Conservation (phyloP, 805 yeast species). For the Ogataea kodamae region DNA sequence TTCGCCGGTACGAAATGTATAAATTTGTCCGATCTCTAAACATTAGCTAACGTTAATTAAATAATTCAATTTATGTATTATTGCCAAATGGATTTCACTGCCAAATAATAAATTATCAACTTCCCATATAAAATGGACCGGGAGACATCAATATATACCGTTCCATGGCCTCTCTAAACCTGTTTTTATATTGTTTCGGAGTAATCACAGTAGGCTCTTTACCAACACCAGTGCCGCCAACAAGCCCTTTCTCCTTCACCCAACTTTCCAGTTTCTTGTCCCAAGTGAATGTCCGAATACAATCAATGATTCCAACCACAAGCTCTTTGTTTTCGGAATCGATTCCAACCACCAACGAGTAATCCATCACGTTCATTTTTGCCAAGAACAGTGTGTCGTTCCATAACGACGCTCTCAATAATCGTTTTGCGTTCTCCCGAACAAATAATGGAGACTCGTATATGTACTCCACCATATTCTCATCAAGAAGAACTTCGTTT, state of each 20-base stretch:
- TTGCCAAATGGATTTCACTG: no score
- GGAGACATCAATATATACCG: slow-evolving; percentile 93
- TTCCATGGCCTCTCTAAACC: slow-evolving; percentile 98
- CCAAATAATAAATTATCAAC: slow-evolving; percentile 1
- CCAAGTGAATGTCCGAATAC: slow-evolving; percentile 96
- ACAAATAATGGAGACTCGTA: slow-evolving; percentile 95
- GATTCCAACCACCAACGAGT: slow-evolving; percentile 90
- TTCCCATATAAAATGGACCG: slow-evolving; percentile 40
- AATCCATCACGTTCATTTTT: slow-evolving; percentile 98
- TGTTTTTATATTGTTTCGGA: slow-evolving; percentile 88
- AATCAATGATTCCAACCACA: slow-evolving; percentile 92
- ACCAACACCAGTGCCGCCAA: slow-evolving; percentile 72
- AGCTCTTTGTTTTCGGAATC: slow-evolving; percentile 65
- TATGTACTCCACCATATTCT: slow-evolving; percentile 96
- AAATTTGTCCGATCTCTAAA: slow-evolving; percentile 93
- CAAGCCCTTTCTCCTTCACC: slow-evolving; percentile 94
- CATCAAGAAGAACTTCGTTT: slow-evolving; percentile 91
- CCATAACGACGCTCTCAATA: slow-evolving; percentile 85
- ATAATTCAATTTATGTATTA: no score
- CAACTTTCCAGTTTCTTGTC: slow-evolving; percentile 97
- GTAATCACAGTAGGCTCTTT: slow-evolving; percentile 97
- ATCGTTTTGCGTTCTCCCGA: slow-evolving; percentile 82
- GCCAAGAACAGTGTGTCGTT: slow-evolving; percentile 92
- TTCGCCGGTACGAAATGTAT: slow-evolving; percentile 81
- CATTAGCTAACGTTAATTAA: no score